These are phyloP conservation scores for Leishmania tarentolae DNA, from an alignment of 208 protist genomes.

Conservation along the genomic window DNA sequence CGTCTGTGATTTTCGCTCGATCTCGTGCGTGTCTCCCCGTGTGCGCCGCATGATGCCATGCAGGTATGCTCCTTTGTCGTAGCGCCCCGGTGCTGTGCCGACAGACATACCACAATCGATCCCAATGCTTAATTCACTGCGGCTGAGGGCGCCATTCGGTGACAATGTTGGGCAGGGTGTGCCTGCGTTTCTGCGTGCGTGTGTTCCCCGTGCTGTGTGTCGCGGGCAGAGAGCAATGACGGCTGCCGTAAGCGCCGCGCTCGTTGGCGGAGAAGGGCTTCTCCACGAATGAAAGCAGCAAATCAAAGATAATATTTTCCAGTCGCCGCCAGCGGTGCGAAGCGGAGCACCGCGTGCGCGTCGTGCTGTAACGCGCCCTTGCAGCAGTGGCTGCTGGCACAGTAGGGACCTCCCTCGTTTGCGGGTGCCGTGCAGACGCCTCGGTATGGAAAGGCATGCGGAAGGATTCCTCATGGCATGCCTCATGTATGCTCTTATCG, in stretches of 20 bases:
- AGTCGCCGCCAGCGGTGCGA: too few species aligned
- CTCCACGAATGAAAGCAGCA: background rate
- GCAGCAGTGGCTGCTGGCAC: background rate
- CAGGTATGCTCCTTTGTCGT: slow-evolving; percentile 40
- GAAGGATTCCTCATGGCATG: too few species aligned
- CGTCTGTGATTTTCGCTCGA: too few species aligned
- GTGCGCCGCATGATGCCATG: slow-evolving; percentile 22
- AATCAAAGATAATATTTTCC: background rate
- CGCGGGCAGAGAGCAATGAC: background rate
- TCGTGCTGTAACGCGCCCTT: background rate
- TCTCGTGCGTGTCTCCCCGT: background rate
- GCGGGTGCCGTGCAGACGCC: background rate
- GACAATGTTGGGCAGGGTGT: background rate
- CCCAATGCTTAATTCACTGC: slow-evolving; percentile 31
- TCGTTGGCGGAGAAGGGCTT: background rate
- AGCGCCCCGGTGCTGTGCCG: slow-evolving; percentile 21
- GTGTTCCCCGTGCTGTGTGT: background rate
- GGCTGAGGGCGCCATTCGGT: slow-evolving; percentile 4
- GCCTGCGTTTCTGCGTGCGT: background rate
- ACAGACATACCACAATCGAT: slow-evolving; percentile 27
- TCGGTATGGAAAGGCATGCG: background rate
- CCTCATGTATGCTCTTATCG: too few species aligned
- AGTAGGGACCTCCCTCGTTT: background rate
- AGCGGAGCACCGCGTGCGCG: background rate
- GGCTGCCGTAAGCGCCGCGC: background rate